These are phyloP conservation scores for Epichloe uncinata DNA, from an alignment of 2,329 filamentous ascomycete genomes.

Conservation along the genomic window DNA sequence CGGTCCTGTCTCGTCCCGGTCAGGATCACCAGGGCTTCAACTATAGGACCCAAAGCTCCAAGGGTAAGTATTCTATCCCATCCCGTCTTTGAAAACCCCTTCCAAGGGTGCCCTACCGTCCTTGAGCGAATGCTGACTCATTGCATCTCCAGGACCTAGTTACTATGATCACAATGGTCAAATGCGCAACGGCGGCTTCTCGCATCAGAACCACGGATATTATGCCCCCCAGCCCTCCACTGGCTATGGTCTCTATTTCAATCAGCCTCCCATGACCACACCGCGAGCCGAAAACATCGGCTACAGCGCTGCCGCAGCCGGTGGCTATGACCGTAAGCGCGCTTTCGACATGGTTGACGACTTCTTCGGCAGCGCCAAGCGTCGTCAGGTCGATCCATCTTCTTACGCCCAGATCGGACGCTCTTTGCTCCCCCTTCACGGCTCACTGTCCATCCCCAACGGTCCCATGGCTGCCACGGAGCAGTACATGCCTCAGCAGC, in stretches of 20 bases:
- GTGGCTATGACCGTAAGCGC: constrained; percentile 64
- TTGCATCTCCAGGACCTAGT: constrained; percentile 31
- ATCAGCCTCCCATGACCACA: constrained; percentile 44
- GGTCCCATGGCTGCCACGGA: constrained; percentile 30
- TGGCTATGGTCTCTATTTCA: constrained; percentile 68
- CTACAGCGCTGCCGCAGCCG: constrained; percentile 35
- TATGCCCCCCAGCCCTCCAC: constrained; percentile 42
- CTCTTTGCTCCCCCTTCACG: constrained; percentile 70
- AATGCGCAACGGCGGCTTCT: constrained; percentile 45
- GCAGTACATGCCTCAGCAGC: constrained; percentile 39
- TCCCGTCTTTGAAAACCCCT: constrained; percentile 7
- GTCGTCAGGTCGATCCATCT: constrained; percentile 73
- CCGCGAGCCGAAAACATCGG: constrained; percentile 47
- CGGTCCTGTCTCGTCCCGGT: constrained; percentile 48
- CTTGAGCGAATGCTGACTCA: constrained; percentile 3
- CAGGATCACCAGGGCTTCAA: constrained; percentile 40
- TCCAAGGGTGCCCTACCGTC: not conserved
- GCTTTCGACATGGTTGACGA: constrained; percentile 82
- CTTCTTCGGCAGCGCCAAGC: constrained; percentile 88
- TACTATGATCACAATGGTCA: constrained; percentile 55
- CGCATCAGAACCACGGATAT: constrained; percentile 44
- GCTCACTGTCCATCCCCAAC: constrained; percentile 50
- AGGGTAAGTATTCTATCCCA: constrained; percentile 29
- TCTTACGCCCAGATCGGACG: constrained; percentile 90
- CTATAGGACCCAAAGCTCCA: constrained; percentile 40